Conservation (phyloP, 805 yeast species). For the Torulaspora microellipsoides region DNA sequence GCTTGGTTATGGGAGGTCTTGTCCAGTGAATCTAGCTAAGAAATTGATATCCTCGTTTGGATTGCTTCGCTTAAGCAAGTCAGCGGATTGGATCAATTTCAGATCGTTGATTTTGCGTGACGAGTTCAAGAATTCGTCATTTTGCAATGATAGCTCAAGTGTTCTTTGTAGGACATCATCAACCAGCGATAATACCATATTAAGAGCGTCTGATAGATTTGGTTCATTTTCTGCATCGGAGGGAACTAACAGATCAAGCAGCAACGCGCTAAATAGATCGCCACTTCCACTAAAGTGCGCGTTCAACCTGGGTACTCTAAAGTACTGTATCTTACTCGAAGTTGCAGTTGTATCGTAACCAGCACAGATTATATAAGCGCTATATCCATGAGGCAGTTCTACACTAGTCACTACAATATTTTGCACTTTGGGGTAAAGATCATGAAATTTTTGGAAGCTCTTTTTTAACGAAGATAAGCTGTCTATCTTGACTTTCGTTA, state of each 20-base stretch:
- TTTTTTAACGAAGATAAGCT: conserved; percentile 36
- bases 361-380: conserved; percentile 12
- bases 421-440: conserved; percentile 41
- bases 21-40: background rate
- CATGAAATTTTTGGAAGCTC: conserved; percentile 42
- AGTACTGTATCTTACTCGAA: conserved; percentile 31
- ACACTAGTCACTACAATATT: conserved; percentile 60
- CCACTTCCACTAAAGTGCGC: conserved; percentile 74
- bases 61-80: conserved; percentile 19
- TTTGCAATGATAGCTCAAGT: conserved; percentile 19
- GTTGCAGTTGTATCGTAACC: conserved; percentile 33
- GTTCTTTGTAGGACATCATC: conserved; percentile 42
- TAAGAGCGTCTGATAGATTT: conserved; percentile 32
- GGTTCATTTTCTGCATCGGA: conserved; percentile 3
- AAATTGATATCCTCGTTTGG: background rate
- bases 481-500: conserved; percentile 45
- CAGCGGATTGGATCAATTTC: conserved; percentile 42
- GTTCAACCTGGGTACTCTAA: conserved; percentile 45
- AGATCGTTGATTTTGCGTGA: conserved; percentile 38
- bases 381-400: conserved; percentile 11
- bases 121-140: background rate
- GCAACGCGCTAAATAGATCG: conserved; percentile 61
- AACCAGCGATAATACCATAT: conserved; percentile 39
- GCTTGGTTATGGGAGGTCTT: background rate
- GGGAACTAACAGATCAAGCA: conserved; percentile 39